Conservation (phyloP, 164 flowering plant genomes). For the Piper betle region DNA sequence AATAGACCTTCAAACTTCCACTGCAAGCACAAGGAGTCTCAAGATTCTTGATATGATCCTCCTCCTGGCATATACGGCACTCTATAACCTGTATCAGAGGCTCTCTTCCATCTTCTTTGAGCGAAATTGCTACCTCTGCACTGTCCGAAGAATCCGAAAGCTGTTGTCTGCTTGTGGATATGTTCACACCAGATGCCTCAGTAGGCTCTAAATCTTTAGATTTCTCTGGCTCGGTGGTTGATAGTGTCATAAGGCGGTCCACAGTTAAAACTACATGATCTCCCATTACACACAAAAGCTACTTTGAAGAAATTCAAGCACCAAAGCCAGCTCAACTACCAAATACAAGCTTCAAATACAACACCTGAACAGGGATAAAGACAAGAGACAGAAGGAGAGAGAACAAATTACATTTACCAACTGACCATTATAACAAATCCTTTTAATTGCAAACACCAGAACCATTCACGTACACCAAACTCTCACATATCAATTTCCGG, state of each 20-base stretch:
- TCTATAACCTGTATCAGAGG: slow-evolving; percentile 44
- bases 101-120: slow-evolving; percentile 30
- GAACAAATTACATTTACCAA: too few relatives aligned
- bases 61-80: slow-evolving; percentile 78
- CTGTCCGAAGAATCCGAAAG: slow-evolving; percentile 16
- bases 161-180: slow-evolving; percentile 8
- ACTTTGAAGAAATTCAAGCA: neutral
- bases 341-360: too few relatives aligned
- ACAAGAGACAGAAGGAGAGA: too few relatives aligned
- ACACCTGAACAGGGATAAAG: too few relatives aligned
- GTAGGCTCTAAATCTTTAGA: slow-evolving; percentile 9
- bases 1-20: slow-evolving; percentile 59
- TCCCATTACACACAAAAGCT: slow-evolving; percentile 21
- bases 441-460: too few relatives aligned
- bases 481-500: too few relatives aligned
- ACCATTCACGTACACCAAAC: too few relatives aligned
- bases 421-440: too few relatives aligned
- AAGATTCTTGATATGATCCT: slow-evolving; percentile 36
- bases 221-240: slow-evolving; percentile 14
- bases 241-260: slow-evolving; percentile 12
- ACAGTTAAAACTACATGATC: slow-evolving; percentile 48
- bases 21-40: slow-evolving; percentile 64
- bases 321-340: too few relatives aligned
- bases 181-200: slow-evolving; percentile 22
- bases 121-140: slow-evolving; percentile 10